Conservation (phyloP, 169 alveolate genomes). For the Plasmodium chabaudi region DNA sequence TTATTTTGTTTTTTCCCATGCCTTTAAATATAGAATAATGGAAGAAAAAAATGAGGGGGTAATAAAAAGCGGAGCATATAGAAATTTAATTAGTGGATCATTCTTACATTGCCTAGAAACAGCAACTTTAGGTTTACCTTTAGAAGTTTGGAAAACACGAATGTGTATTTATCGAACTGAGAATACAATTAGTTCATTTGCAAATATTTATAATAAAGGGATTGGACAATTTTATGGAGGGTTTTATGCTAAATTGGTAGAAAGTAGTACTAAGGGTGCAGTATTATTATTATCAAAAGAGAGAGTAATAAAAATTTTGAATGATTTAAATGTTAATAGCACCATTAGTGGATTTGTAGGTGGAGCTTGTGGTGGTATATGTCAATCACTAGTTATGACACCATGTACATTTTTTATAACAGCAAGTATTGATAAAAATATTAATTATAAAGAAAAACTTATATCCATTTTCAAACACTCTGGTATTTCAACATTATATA, state of each 20-base stretch:
- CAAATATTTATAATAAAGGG: slow-evolving; percentile 77
- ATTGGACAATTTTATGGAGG: slow-evolving; percentile 84
- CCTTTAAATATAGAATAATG: no score
- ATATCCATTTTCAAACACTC: slow-evolving; percentile 26
- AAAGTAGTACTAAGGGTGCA: slow-evolving; percentile 83
- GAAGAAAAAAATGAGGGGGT: not conserved
- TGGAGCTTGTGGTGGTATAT: slow-evolving; percentile 86
- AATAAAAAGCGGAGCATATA: slow-evolving; percentile 10
- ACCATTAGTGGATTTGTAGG: slow-evolving; percentile 83
- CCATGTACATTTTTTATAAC: slow-evolving; percentile 88
- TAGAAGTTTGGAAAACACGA: slow-evolving; percentile 87
- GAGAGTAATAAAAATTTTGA: slow-evolving; percentile 29
- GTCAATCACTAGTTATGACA: slow-evolving; percentile 84
- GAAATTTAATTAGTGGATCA: slow-evolving; percentile 78
- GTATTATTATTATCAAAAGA: slow-evolving; percentile 83
- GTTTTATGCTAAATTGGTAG: slow-evolving; percentile 79
- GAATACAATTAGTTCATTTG: slow-evolving; percentile 78
- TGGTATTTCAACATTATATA: slow-evolving; percentile 83
- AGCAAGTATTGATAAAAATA: slow-evolving; percentile 80
- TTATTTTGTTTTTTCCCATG: no score
- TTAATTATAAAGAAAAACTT: slow-evolving; percentile 50
- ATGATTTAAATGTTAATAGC: slow-evolving; percentile 29
- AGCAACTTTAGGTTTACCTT: slow-evolving; percentile 87
- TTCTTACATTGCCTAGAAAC: slow-evolving; percentile 84
- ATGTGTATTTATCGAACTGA: slow-evolving; percentile 85